These are phyloP conservation scores for Halophytophthora polymorphica DNA, from an alignment of 352 stramenopile species.

Conservation along the genomic window DNA sequence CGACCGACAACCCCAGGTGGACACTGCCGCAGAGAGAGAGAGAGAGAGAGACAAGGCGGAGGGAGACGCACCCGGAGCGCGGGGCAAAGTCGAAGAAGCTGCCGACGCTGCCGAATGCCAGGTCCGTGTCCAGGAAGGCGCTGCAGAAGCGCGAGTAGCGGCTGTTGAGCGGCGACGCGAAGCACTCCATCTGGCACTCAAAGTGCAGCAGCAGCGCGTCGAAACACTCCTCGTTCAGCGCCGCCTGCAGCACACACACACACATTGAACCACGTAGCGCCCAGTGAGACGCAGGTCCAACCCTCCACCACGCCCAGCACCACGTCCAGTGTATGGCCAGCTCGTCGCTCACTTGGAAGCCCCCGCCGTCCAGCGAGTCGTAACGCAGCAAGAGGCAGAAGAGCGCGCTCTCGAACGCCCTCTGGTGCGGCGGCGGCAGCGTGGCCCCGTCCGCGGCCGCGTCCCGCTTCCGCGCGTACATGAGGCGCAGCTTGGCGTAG, in stretches of 20 bases:
- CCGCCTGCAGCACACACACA: constrained; percentile 29
- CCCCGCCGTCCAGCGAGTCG: constrained; percentile 91
- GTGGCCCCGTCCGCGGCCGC: constrained; percentile 13
- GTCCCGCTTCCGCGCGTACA: constrained; percentile 65
- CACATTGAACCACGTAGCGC: constrained; percentile 1
- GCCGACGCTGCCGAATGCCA: constrained; percentile 87
- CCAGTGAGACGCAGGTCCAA: neutral
- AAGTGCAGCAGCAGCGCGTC: constrained; percentile 90
- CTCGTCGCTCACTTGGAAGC: constrained; percentile 70
- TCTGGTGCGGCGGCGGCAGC: constrained; percentile 21
- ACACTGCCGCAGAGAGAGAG: neutral
- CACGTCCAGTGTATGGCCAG: neutral
- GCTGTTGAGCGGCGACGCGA: constrained; percentile 94
- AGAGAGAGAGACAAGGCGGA: neutral
- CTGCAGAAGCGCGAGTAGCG: constrained; percentile 90
- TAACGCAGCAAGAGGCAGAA: constrained; percentile 91
- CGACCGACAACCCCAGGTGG: neutral
- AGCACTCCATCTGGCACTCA: constrained; percentile 92
- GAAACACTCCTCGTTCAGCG: constrained; percentile 91
- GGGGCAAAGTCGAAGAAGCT: constrained; percentile 93
- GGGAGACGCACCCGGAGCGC: constrained; percentile 65
- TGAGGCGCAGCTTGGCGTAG: constrained; percentile 79
- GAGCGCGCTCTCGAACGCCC: constrained; percentile 66
- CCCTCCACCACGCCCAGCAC: neutral
- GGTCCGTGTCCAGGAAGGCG: constrained; percentile 87